phyloP scores from a whole-genome alignment of 768 basidiomycete species.

The Pholiota conissans region DNA sequence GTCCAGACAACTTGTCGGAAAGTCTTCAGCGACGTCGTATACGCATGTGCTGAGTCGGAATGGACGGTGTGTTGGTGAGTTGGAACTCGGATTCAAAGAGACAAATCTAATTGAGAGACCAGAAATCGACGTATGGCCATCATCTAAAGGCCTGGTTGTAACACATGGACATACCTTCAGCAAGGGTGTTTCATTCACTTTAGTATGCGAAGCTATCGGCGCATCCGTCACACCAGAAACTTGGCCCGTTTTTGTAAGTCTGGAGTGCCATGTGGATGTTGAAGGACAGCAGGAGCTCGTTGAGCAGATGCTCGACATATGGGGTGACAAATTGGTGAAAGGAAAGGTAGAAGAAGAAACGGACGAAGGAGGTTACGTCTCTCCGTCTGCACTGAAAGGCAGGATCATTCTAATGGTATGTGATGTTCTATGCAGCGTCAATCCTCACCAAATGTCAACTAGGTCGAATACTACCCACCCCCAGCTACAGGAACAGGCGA shows the following conservation, averaged over 20 bases:
- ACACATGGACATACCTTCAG: slow-evolving; percentile 64
- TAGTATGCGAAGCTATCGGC: slow-evolving; percentile 54
- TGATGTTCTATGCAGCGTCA: neutral
- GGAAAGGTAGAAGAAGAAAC: slow-evolving; percentile 33
- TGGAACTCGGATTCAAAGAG: neutral
- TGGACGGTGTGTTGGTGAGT: slow-evolving; percentile 53
- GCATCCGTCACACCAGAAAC: slow-evolving; percentile 37
- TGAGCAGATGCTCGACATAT: slow-evolving; percentile 45
- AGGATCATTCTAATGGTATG: slow-evolving; percentile 60
- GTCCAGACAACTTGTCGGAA: slow-evolving; percentile 55
- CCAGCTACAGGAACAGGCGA: slow-evolving; percentile 22
- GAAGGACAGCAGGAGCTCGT: slow-evolving; percentile 55
- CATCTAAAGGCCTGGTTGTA: slow-evolving; percentile 50
- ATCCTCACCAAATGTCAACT: neutral
- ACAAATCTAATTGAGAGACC: neutral
- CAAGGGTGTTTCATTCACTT: slow-evolving; percentile 48
- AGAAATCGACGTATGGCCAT: slow-evolving; percentile 71
- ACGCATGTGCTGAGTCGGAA: slow-evolving; percentile 50
- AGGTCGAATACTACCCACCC: slow-evolving; percentile 59
- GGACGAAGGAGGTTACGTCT: slow-evolving; percentile 31
- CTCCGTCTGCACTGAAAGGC: slow-evolving; percentile 49
- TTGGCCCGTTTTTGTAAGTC: slow-evolving; percentile 60
- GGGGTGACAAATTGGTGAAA: slow-evolving; percentile 53
- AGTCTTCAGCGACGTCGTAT: slow-evolving; percentile 53
- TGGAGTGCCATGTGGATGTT: slow-evolving; percentile 62